Percentiles rank a stretch among this genome's conserved stretches.
phyloP scores from a whole-genome alignment of 2,329 filamentous ascomycete genomes.

The Ascochyta clinopodiicola region DNA sequence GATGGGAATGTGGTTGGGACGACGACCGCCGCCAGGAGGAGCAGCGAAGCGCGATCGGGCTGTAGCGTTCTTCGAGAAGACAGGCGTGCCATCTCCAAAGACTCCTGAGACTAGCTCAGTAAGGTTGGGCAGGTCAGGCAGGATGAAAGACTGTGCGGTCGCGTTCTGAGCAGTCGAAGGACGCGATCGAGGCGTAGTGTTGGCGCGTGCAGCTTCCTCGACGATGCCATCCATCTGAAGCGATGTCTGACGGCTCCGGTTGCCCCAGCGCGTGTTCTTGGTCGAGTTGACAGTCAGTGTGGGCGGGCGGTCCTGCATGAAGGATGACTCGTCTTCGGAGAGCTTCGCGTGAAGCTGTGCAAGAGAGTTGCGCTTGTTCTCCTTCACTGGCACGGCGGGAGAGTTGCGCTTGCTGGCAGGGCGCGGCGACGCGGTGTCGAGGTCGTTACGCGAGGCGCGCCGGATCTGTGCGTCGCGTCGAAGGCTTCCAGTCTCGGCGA shows the following conservation, averaged over 20 bases:
- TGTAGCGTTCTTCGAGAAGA: conserved; percentile 59
- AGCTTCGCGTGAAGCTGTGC: conserved; percentile 64
- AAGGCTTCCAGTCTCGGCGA: conserved; percentile 46
- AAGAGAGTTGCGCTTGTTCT: conserved; percentile 56
- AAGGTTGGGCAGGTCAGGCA: conserved; percentile 67
- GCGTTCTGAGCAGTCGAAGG: conserved; percentile 55
- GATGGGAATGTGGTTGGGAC: conserved; percentile 54
- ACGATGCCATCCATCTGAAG: conserved; percentile 42
- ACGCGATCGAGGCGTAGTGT: conserved; percentile 36
- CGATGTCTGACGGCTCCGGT: conserved; percentile 51
- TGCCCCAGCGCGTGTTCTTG: conserved; percentile 64
- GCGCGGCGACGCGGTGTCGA: conserved; percentile 48
- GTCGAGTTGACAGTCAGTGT: conserved; percentile 50
- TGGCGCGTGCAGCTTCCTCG: conserved; percentile 29
- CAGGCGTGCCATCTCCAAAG: conserved; percentile 64
- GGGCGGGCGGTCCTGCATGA: conserved; percentile 58
- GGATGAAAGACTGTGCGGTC: conserved; percentile 65
- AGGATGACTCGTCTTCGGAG: conserved; percentile 60
- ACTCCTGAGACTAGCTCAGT: conserved; percentile 67
- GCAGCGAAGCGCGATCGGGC: conserved; percentile 63
- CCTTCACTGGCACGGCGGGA: conserved; percentile 41
- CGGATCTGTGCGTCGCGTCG: conserved; percentile 55
- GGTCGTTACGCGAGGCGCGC: conserved; percentile 52
- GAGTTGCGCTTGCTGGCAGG: conserved; percentile 47
- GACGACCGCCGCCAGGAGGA: conserved; percentile 41